Percentiles rank a stretch among this genome's conserved stretches.
These are phyloP conservation scores for Abortiporus biennis DNA, from an alignment of 1,284 basidiomycete genomes.

Conservation along the genomic window DNA sequence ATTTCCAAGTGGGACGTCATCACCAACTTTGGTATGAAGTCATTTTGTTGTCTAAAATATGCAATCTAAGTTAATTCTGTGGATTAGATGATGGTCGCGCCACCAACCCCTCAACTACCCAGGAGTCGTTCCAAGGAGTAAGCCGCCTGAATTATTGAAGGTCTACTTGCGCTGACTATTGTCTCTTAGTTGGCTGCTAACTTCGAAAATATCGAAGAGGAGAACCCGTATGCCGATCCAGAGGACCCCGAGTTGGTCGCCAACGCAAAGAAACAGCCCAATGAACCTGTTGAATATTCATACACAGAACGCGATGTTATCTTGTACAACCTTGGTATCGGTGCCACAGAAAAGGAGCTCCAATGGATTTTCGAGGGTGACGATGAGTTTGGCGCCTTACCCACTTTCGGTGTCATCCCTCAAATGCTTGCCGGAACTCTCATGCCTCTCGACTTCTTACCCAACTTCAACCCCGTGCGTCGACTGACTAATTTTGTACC, in stretches of 20 bases:
- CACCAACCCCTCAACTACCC: conserved; percentile 67
- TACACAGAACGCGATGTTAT: conserved; percentile 92
- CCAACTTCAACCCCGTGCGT: conserved; percentile 88
- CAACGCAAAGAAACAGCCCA: conserved; percentile 69
- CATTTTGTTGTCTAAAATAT: background rate
- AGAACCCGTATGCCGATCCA: conserved; percentile 61
- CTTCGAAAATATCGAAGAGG: conserved; percentile 57
- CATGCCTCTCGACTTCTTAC: conserved; percentile 78
- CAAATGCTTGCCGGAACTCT: conserved; percentile 72
- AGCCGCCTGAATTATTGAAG: conserved; percentile 6
- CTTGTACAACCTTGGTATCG: conserved; percentile 93
- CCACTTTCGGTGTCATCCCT: conserved; percentile 96
- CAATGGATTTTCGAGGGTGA: conserved; percentile 90
- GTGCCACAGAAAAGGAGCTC: conserved; percentile 91
- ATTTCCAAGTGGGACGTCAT: conserved; percentile 75
- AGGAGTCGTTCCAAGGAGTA: conserved; percentile 72
- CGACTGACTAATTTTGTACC: background rate
- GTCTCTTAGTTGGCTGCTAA: conserved; percentile 66
- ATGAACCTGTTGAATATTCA: conserved; percentile 54
- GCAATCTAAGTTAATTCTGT: too few species aligned
- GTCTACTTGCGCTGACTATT: background rate
- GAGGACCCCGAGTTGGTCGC: conserved; percentile 85
- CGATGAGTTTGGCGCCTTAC: conserved; percentile 82
- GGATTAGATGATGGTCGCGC: conserved; percentile 64
- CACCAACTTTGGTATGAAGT: conserved; percentile 70